Evolutionary conservation across 768 basidiomycete species (phyloP), one percentile per base, ranked within the genome.

Genomic region (Epithele typhae): DNA sequence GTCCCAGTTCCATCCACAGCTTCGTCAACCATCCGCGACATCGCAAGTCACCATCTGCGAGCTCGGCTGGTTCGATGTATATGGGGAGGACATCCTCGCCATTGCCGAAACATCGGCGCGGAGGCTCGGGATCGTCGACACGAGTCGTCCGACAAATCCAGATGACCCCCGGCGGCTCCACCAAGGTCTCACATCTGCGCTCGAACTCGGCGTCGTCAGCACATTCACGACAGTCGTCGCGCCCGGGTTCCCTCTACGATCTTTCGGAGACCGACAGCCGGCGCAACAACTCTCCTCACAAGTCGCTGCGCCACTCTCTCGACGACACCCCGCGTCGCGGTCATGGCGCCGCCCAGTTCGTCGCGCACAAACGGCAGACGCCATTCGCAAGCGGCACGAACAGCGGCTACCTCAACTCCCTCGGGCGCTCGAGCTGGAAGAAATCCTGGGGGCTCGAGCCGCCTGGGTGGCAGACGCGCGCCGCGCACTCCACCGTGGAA

Each of bases 371-470:
- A 59, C 80, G 85, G 21, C 70, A 78, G 52, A 87, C 82, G 2
- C 83, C 87, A 1, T 88, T 89, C 61, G 68, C 70, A 55, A 82
- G 77, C 53, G 82, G 81, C 10, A 47, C 48, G 10, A 66, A 67
- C 4, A 70, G 68, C 44, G 67, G 68, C 25, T 60, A 63, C 43
- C 53, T 63, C 12, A 65, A 61, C 32, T 70, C 73, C 3, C 59
- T 80, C 40, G 79, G 84, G 25, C 78, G 82, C 24, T 82, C 84
- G 18, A 85, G 85, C 60, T 92, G 90, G 90, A 91, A 88, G 72
- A 90, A 89, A 64, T 79, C 84, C 6, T 92, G 90, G 90, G 90
- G 90, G 1, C 67, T 83, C 23, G 87, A 92, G 57, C 90, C 89
- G 5, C 87, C 89, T 18, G 89, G 88, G 15, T 91, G 88, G 87